Base-by-base conservation (phyloP, 208 protist species). In the Leishmania martiniquensis region DNA sequence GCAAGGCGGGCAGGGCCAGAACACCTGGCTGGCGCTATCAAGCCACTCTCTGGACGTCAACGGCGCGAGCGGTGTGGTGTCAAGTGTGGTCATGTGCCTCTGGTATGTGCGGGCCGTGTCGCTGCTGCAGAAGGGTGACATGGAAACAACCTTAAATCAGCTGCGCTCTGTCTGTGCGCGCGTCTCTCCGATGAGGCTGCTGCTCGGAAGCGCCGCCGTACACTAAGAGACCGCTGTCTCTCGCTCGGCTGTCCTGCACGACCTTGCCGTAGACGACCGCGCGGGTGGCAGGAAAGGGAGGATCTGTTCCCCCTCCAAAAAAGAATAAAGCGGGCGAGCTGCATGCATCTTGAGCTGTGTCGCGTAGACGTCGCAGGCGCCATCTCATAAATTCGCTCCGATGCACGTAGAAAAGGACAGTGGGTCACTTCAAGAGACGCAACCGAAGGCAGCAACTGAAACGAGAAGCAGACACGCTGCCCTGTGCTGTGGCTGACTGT, bases 41-140 rank as follows among this genome's bases (percentile, higher is more conserved):
- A 69, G 81, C 9, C 68, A 78, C 42, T 77, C 67, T 4, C 55
- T 85, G 15, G 74, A 86, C 49, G 73, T 88, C 22, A 76, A 87
- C 68, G 54, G 67, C 7, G 83, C 82, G 1, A 91, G 88, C 74
- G 80, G 86, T 0, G 75, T 89, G 7, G 69, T 83, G 15, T 89
- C 91, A 1, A 82, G 79, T 20, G 6, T 88, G 0, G 60, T 93
- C 51, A 87, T 93, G 72, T 69, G 86, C 1, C 65, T 95, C 32
- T 87, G 83, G 84, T 95, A 95, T 63, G 77, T 95, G 29, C 81
- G 85, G 20, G 85, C 80, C 12, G 78, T 95, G 12, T 93, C 91
- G 29, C 66, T 82, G 17, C 76, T 95, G 60, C 89, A 93, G 81
- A 81, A 73, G 5, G 84, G 87, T 0, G 87, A 93, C 55, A 76